Evolutionary conservation across 2,329 filamentous ascomycete genomes (phyloP), one percentile per base, ranked within the genome.

Genomic region (Monosporascus cannonballus): DNA sequence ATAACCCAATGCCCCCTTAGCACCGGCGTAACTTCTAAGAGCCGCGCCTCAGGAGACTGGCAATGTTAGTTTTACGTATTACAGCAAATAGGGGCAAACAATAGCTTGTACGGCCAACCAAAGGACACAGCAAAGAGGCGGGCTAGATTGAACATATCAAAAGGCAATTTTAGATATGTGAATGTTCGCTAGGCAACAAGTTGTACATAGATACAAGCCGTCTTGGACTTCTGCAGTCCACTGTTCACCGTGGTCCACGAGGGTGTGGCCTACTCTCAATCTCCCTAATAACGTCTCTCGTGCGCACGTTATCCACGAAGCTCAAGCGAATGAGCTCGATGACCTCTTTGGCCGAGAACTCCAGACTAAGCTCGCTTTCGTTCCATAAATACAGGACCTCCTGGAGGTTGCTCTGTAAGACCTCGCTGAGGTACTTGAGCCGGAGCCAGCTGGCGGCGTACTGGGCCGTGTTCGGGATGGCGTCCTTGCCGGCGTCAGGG

Each of bases 331-430:
- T 79, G 60, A 87, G 64, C 56, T 87, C 83, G 36, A 85, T 68
- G 15, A 86, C 80, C 69, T 86, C 83, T 4, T 77, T 76, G 7
- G 72, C 75, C 0, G 78, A 74, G 59, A 86, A 86, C 65, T 85
- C 84, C 38, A 85, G 64, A 56, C 82, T 84, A 42, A 87, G 70
- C 65, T 86, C 83, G 66, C 82, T 83, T 56, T 87, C 83, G 61
- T 79, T 75, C 84, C 84, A 87, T 38, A 87, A 67, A 56, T 74
- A 85, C 53, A 74, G 75, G 52, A 87, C 79, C 56, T 86, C 84
- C 56, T 78, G 79, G 50, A 86, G 71, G 61, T 86, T 85, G 59
- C 82, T 85, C 70, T 87, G 83, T 58, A 87, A 71, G 27, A 86
- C 78, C 65, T 86, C 80, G 56, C 78, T 79, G 18, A 87, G 71